Evolutionary conservation across 2,329 filamentous ascomycete genomes (phyloP).

Genomic region (Cladosporium sp.): DNA sequence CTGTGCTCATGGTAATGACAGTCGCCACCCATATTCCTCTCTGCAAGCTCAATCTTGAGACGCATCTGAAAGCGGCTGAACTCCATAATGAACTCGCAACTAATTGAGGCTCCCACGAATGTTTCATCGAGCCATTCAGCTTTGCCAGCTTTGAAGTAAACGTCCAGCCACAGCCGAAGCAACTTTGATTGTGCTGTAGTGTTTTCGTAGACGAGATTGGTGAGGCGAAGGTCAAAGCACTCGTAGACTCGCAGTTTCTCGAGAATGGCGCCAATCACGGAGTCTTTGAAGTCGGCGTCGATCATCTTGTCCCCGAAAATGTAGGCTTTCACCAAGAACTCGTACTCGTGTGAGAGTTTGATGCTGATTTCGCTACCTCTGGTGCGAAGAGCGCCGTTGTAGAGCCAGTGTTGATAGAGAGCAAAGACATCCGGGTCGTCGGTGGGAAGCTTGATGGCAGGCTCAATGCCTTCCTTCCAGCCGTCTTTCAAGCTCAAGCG

Average conservation of each 20-base stretch:
- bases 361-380: too few species aligned
- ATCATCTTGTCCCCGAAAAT: constrained; percentile 24
- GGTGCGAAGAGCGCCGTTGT: constrained; percentile 2
- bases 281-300: constrained; percentile 24
- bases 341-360: background rate
- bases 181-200: constrained; percentile 14
- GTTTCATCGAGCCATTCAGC: constrained; percentile 3
- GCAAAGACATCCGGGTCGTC: constrained; percentile 12
- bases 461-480: constrained; percentile 16
- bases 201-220: constrained; percentile 16
- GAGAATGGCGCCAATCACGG: constrained; percentile 18
- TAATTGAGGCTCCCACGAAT: background rate
- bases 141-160: constrained; percentile 16
- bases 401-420: constrained; percentile 21
- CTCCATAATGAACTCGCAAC: constrained; percentile 15
- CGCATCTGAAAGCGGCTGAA: constrained; percentile 6
- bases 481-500: constrained; percentile 11
- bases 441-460: constrained; percentile 11
- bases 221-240: constrained; percentile 6
- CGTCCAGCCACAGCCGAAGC: constrained; percentile 18
- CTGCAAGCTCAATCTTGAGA: background rate
- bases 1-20: background rate
- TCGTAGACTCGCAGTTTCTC: background rate
- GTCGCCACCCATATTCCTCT: background rate
- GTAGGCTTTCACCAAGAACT: constrained; percentile 17